Evolutionary conservation across 495 filamentous ascomycete species (phyloP), one percentile per base, ranked within the genome.

Genomic region (Aeminium ludgeri): DNA sequence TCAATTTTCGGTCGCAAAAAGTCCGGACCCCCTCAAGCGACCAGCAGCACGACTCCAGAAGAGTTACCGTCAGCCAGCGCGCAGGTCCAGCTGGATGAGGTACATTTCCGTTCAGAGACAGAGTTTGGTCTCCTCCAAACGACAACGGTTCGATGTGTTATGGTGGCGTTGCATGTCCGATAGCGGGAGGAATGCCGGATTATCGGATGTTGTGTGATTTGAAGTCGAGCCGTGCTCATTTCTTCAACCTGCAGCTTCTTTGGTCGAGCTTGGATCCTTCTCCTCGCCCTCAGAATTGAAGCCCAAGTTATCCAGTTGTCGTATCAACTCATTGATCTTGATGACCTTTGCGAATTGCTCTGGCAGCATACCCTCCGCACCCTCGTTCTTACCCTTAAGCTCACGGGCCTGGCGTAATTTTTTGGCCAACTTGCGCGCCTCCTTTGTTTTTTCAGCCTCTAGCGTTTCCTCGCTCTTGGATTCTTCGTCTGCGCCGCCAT

Each of bases 281-380:
- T 63, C 65, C 35, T 71, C 65, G 1, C 71, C 75, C 38, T 78
- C 67, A 17, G 61, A 57, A 57, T 93, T 82, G 44, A 96, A 86
- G 0, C 89, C 91, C 20, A 99, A 63, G 6, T 67, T 66, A 49
- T 93, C 84, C 20, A 99, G 67, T 56, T 96, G 85, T 25, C 85
- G 69, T 38, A 93, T 78, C 15, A 99, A 68, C 61, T 95, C 89
- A 37, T 83, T 81, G 54, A 99, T 91, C 60, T 86, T 92, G 54
- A 92, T 89, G 34, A 99, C 80, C 64, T 99, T 99, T 44, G 85
- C 86, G 39, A 96, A 77, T 63, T 99, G 91, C 60, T 99, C 91
- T 0, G 91, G 91, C 11, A 93, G 64, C 46, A 99, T 59, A 0
- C 67, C 63, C 46, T 80, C 78, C 18, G 89, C 91, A 29, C 74